These are phyloP conservation scores for Lichtheimia ornata DNA, from an alignment of 371 early-diverging fungal species.

Conservation along the genomic window DNA sequence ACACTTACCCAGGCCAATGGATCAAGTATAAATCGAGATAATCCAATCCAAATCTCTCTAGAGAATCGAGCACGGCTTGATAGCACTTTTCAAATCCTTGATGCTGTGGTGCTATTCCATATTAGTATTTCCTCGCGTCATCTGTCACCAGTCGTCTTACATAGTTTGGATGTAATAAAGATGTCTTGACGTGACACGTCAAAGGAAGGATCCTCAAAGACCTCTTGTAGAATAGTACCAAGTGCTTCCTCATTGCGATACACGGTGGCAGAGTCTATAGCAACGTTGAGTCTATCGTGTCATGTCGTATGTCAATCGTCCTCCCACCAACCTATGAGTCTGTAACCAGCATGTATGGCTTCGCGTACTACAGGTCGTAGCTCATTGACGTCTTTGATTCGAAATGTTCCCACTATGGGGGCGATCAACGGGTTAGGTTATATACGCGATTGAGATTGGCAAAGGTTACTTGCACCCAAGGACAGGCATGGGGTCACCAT, in stretches of 20 bases:
- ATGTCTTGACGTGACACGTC: constrained; percentile 77
- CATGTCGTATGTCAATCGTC: too few species aligned
- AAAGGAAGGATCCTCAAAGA: constrained; percentile 57
- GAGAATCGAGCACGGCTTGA: constrained; percentile 56
- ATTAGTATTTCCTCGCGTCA: neutral
- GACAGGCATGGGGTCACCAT: constrained; percentile 19
- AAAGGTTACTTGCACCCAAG: constrained; percentile 14
- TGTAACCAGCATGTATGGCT: constrained; percentile 68
- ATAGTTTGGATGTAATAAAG: constrained; percentile 94
- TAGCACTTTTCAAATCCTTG: constrained; percentile 76
- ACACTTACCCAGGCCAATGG: constrained; percentile 56
- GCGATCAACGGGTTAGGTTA: neutral
- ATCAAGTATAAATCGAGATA: constrained; percentile 85
- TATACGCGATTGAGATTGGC: neutral
- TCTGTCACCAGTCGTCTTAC: constrained; percentile 34
- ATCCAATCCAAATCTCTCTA: constrained; percentile 63
- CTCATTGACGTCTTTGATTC: constrained; percentile 54
- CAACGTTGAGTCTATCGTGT: too few species aligned
- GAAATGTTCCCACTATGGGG: constrained; percentile 71
- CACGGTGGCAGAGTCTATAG: constrained; percentile 69
- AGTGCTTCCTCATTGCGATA: constrained; percentile 88
- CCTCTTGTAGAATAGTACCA: constrained; percentile 67
- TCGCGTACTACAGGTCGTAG: constrained; percentile 49
- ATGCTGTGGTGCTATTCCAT: constrained; percentile 67
- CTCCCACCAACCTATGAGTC: constrained; percentile 62